phyloP scores from a whole-genome alignment of 305 asterid species.

The Fraxinus baroniana region DNA sequence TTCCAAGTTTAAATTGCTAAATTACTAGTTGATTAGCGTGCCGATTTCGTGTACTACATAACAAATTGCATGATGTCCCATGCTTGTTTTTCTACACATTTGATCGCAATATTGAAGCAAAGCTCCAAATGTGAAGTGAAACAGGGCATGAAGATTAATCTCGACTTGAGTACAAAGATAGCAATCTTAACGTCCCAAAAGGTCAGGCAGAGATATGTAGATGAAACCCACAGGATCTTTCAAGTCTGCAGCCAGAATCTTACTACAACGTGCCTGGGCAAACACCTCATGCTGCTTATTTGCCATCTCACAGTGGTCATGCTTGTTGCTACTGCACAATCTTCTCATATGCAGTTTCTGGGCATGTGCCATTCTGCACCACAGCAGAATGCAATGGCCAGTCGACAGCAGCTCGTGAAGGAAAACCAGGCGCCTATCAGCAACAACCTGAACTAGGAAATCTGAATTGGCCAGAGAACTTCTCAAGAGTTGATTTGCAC shows the following conservation, averaged over 20 bases:
- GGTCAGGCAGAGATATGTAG: slow-evolving; percentile 95
- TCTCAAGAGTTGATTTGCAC: slow-evolving; percentile 22
- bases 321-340: not conserved
- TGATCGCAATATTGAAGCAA: not conserved
- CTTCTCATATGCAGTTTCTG: not conserved
- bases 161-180: slow-evolving; percentile 78
- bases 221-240: slow-evolving; percentile 70
- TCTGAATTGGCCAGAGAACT: slow-evolving; percentile 23
- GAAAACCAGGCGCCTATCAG: not conserved
- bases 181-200: slow-evolving; percentile 64
- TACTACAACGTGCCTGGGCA: slow-evolving; percentile 86
- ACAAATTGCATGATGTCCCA: not conserved
- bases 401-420: not conserved
- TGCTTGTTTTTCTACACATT: not conserved
- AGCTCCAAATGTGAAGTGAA: slow-evolving; percentile 39
- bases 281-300: slow-evolving; percentile 34
- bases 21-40: not conserved
- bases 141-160: slow-evolving; percentile 86
- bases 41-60: not conserved
- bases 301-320: not conserved
- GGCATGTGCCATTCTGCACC: not conserved
- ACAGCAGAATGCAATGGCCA: not conserved
- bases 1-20: not conserved
- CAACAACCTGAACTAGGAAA: not conserved
- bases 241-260: slow-evolving; percentile 66